Conservation (phyloP, 768 basidiomycete species). For the Kwoniella mangroviensis region DNA sequence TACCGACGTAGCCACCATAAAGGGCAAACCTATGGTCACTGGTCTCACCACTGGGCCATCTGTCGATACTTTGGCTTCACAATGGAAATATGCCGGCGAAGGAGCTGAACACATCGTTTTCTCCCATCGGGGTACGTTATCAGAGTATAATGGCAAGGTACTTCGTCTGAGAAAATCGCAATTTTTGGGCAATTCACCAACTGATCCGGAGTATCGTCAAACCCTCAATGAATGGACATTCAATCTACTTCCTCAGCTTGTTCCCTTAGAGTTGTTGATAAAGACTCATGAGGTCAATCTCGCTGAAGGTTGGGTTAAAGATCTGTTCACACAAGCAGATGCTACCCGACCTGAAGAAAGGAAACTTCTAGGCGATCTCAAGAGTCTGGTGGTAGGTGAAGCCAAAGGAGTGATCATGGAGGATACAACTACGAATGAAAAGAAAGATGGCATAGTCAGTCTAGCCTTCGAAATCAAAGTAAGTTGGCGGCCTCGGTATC, state of each 20-base stretch:
- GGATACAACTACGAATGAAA: conserved; percentile 65
- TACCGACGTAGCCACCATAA: not conserved
- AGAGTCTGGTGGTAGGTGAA: conserved; percentile 1
- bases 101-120: conserved; percentile 92
- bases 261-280: conserved; percentile 69
- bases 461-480: conserved; percentile 93
- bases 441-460: conserved; percentile 55
- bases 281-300: conserved; percentile 63
- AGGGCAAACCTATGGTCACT: not conserved
- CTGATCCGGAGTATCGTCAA: conserved; percentile 52
- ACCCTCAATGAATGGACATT: conserved; percentile 66
- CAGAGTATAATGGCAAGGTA: conserved; percentile 68
- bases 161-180: conserved; percentile 74
- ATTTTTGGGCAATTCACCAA: conserved; percentile 15
- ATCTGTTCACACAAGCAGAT: conserved; percentile 63
- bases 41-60: conserved; percentile 8
- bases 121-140: conserved; percentile 69
- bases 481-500: conserved; percentile 6
- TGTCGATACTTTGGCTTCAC: conserved; percentile 23
- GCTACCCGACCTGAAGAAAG: conserved; percentile 66
- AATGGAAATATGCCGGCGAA: conserved; percentile 85
- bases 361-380: conserved; percentile 16
- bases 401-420: conserved; percentile 74
- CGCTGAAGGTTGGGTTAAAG: conserved; percentile 66
- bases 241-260: conserved; percentile 68